Conservation (phyloP, 352 stramenopile genomes). For the Lagenidium sp. region DNA sequence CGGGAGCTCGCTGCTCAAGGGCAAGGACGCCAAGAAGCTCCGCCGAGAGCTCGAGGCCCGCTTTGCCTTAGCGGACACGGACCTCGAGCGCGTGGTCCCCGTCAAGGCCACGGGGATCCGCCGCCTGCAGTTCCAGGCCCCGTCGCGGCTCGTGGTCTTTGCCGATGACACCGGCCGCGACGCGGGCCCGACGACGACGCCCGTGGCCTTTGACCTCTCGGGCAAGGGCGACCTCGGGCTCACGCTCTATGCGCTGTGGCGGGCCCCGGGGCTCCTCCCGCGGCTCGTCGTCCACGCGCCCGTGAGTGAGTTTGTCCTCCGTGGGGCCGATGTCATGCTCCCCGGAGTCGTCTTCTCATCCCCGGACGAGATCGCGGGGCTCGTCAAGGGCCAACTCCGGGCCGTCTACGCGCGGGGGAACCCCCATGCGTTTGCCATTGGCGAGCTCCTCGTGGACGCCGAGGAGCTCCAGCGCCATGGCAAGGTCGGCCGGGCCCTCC, state of each 20-base stretch:
- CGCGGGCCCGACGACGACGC: too few species aligned
- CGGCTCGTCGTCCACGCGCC: conserved; percentile 58
- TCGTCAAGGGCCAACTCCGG: conserved; percentile 59
- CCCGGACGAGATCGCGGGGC: conserved; percentile 30
- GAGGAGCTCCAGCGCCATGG: conserved; percentile 39
- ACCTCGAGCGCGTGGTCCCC: conserved; percentile 31
- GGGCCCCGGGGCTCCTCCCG: conserved; percentile 32
- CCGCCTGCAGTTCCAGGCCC: conserved; percentile 72
- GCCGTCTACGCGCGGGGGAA: conserved; percentile 70
- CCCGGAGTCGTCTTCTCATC: conserved; percentile 65
- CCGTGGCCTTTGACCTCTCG: conserved; percentile 59
- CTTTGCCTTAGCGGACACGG: conserved; percentile 20
- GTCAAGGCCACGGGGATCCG: conserved; percentile 32
- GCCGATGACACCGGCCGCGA: conserved; percentile 41
- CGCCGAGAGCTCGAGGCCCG: conserved; percentile 38
- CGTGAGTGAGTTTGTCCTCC: conserved; percentile 74
- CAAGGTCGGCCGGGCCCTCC: conserved; percentile 61
- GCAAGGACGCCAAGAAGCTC: conserved; percentile 84
- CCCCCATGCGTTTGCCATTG: conserved; percentile 64
- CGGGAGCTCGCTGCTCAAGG: conserved; percentile 73
- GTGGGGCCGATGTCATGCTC: conserved; percentile 79
- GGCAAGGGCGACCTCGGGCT: conserved; percentile 56
- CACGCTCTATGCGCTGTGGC: conserved; percentile 68
- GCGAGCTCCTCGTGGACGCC: conserved; percentile 62
- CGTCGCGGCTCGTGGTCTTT: conserved; percentile 67